Percentiles rank a stretch among this genome's conserved stretches.
These are phyloP conservation scores for Vaccinium darrowii DNA, from an alignment of 148 eudicot species.

Conservation along the genomic window DNA sequence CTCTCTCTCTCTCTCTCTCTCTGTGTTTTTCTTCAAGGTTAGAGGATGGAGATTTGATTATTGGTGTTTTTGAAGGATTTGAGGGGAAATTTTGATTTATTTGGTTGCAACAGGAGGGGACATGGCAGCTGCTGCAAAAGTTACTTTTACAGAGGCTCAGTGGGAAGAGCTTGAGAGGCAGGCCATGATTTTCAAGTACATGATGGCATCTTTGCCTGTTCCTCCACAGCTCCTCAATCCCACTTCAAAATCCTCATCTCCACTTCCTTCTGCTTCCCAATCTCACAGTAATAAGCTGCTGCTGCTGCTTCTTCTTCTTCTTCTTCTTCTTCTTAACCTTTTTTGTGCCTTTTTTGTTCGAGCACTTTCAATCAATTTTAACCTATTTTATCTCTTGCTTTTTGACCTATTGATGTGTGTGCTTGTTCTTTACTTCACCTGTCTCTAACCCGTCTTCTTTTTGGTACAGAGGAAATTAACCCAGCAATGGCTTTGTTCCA, in stretches of 20 bases:
- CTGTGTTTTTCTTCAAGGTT: neutral
- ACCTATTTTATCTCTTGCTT: neutral
- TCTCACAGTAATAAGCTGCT: constrained; percentile 25
- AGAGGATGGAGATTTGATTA: neutral
- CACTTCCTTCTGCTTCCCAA: constrained; percentile 23
- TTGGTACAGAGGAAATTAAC: neutral
- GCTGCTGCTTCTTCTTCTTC: neutral
- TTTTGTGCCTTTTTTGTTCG: neutral
- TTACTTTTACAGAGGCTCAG: constrained; percentile 59
- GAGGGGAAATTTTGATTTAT: neutral
- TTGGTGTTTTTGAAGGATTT: neutral
- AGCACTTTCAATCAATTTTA: neutral
- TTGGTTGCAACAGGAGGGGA: constrained; percentile 28
- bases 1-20: neutral
- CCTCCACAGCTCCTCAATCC: constrained; percentile 65
- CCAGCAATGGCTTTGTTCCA: neutral
- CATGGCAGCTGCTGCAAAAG: constrained; percentile 19
- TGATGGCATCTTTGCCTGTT: constrained; percentile 67
- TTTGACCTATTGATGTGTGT: neutral
- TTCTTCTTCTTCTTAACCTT: neutral
- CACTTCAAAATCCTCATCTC: constrained; percentile 24
- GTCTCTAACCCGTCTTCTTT: neutral
- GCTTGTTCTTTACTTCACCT: constrained; percentile 1
- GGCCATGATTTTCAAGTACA: constrained; percentile 64
- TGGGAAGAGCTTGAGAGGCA: constrained; percentile 79